A percentile compares a stretch with the other conserved stretches of the same genome.
These are phyloP conservation scores for Colletotrichum incanum DNA, from an alignment of 2,329 filamentous ascomycete species.

Conservation along the genomic window DNA sequence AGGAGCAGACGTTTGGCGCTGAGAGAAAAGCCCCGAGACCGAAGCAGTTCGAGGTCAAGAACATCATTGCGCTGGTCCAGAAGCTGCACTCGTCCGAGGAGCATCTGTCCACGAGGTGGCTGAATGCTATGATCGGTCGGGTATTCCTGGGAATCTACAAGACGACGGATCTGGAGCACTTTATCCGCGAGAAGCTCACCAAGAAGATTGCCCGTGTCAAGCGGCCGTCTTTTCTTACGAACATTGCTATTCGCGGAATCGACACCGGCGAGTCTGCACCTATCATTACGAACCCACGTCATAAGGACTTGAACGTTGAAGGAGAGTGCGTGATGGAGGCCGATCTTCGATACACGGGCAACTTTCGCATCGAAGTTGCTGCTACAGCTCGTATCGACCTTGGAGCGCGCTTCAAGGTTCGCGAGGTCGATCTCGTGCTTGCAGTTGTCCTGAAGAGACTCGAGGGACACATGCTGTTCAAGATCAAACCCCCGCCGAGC, in stretches of 20 bases:
- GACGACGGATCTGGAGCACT: constrained; percentile 84
- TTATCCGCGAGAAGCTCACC: constrained; percentile 87
- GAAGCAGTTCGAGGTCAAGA: constrained; percentile 84
- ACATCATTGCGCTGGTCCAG: constrained; percentile 92
- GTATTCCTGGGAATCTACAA: constrained; percentile 91
- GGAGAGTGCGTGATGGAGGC: constrained; percentile 91
- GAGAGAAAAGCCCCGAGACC: constrained; percentile 76
- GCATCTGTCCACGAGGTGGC: constrained; percentile 90
- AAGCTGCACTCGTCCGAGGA: constrained; percentile 93
- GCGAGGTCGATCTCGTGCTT: constrained; percentile 91
- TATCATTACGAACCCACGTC: constrained; percentile 87
- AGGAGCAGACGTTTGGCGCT: constrained; percentile 76
- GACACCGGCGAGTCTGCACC: constrained; percentile 90
- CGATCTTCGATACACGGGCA: constrained; percentile 90
- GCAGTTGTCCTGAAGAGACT: constrained; percentile 88
- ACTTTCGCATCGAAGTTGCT: constrained; percentile 90
- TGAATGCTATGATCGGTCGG: constrained; percentile 92
- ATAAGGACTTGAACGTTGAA: constrained; percentile 92
- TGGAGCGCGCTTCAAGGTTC: constrained; percentile 87
- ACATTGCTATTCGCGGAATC: constrained; percentile 86
- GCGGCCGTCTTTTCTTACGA: constrained; percentile 90
- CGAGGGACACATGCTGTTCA: constrained; percentile 87
- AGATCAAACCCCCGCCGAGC: constrained; percentile 94
- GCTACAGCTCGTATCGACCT: constrained; percentile 95
- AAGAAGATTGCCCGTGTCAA: constrained; percentile 97